Evolutionary conservation across 1,139 yeast genomes (phyloP).

Genomic region (Petasospora fabianii): DNA sequence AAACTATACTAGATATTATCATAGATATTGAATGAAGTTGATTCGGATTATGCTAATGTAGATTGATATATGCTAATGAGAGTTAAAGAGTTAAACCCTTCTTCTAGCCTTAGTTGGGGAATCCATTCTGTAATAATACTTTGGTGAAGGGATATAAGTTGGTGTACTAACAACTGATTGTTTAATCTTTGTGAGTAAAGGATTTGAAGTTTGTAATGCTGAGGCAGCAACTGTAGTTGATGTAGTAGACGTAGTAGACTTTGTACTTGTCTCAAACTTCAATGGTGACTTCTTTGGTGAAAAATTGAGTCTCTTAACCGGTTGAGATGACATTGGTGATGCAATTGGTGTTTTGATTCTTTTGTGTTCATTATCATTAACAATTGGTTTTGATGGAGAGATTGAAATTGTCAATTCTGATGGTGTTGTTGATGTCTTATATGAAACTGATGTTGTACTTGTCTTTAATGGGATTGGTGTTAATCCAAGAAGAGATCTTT

Average conservation of each 20-base stretch:
- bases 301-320: slow-evolving; percentile 16
- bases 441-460: not conserved
- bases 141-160: slow-evolving; percentile 39
- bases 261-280: slow-evolving; percentile 9
- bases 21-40: no score
- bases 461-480: slow-evolving; percentile 25
- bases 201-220: slow-evolving; percentile 4
- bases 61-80: not conserved
- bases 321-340: slow-evolving; percentile 29
- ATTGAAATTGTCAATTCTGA: no score
- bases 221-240: not conserved
- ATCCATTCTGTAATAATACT: slow-evolving; percentile 40
- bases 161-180: slow-evolving; percentile 17
- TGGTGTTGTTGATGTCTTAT: slow-evolving; percentile 1
- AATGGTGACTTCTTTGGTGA: slow-evolving; percentile 7
- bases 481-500: slow-evolving; percentile 40
- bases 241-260: slow-evolving; percentile 8
- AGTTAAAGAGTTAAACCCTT: slow-evolving; percentile 11
- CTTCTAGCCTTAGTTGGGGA: slow-evolving; percentile 38
- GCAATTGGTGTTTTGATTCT: slow-evolving; percentile 23
- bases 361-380: slow-evolving; percentile 4
- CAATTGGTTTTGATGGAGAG: no score
- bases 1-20: no score
- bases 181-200: slow-evolving; percentile 4
- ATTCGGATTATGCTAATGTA: no score